phyloP scores from a whole-genome alignment of 805 yeast species.

The Candida nanaspora region DNA sequence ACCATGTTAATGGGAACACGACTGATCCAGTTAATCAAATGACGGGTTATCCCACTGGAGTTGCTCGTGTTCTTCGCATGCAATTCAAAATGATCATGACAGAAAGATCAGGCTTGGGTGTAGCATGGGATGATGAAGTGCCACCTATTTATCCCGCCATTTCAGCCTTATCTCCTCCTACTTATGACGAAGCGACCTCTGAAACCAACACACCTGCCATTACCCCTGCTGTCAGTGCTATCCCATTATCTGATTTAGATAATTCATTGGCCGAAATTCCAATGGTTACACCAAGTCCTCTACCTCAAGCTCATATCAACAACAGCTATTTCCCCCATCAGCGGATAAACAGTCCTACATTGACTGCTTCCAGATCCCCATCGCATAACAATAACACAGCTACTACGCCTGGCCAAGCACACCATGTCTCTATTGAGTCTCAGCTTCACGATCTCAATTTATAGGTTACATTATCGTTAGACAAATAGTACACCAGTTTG shows the following conservation, averaged over 20 bases:
- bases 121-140: slow-evolving; percentile 98
- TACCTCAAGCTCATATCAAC: neutral
- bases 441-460: neutral
- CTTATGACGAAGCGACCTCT: slow-evolving; percentile 39
- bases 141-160: slow-evolving; percentile 94
- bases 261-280: slow-evolving; percentile 12
- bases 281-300: neutral
- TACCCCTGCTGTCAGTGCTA: slow-evolving; percentile 3
- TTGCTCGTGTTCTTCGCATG: slow-evolving; percentile 92
- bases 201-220: slow-evolving; percentile 10
- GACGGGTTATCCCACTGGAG: slow-evolving; percentile 82
- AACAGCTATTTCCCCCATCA: neutral
- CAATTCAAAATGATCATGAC: slow-evolving; percentile 80
- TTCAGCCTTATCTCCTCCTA: slow-evolving; percentile 79
- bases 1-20: slow-evolving; percentile 19
- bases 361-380: neutral
- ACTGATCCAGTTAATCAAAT: slow-evolving; percentile 20
- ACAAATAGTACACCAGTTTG: too few species aligned
- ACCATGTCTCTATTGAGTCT: too few species aligned
- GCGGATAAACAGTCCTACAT: neutral
- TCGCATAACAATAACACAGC: too few species aligned
- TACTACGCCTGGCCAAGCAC: neutral
- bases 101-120: slow-evolving; percentile 91
- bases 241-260: slow-evolving; percentile 7
- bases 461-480: too few species aligned